phyloP scores from a whole-genome alignment of 78 protist species.

The Cyanophora paradoxa region DNA sequence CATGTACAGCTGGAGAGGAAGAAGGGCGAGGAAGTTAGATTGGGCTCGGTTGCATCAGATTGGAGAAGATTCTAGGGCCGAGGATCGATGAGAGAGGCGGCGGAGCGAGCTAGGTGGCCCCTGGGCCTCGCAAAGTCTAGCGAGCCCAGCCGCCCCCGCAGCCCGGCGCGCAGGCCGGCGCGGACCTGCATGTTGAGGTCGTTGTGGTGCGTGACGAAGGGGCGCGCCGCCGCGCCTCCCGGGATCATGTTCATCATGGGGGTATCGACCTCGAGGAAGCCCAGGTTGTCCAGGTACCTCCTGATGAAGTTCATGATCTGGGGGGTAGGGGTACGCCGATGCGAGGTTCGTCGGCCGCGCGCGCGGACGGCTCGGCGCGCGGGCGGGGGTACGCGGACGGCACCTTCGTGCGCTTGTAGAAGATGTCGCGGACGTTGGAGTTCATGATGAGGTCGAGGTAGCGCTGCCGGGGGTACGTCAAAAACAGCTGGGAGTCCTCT shows the following conservation, averaged over 20 bases:
- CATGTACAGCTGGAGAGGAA: conserved; percentile 61
- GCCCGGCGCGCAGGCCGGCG: not conserved
- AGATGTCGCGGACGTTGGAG: conserved; percentile 13
- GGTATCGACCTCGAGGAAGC: conserved; percentile 80
- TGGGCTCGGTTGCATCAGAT: not conserved
- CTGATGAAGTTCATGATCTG: conserved; percentile 33
- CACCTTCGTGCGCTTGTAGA: conserved; percentile 33
- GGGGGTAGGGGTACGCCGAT: too few relatives aligned
- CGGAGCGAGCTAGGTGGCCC: too few relatives aligned
- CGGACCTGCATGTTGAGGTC: conserved; percentile 83
- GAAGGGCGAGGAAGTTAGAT: not conserved
- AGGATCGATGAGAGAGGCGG: not conserved
- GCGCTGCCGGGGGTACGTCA: conserved; percentile 30
- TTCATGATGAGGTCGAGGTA: conserved; percentile 62
- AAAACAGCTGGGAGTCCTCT: not conserved
- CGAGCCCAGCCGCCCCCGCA: too few relatives aligned
- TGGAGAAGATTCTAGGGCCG: not conserved
- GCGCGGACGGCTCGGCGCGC: not conserved
- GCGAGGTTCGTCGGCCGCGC: not conserved
- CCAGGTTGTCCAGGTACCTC: conserved; percentile 37
- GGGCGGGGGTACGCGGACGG: not conserved
- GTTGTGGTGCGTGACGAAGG: conserved; percentile 98
- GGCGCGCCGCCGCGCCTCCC: conserved; percentile 98
- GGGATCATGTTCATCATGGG: conserved; percentile 95
- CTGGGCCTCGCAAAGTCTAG: too few relatives aligned